These are phyloP conservation scores for Allantophomopsis cytisporea DNA, from an alignment of 2,329 filamentous ascomycete genomes.

Conservation along the genomic window DNA sequence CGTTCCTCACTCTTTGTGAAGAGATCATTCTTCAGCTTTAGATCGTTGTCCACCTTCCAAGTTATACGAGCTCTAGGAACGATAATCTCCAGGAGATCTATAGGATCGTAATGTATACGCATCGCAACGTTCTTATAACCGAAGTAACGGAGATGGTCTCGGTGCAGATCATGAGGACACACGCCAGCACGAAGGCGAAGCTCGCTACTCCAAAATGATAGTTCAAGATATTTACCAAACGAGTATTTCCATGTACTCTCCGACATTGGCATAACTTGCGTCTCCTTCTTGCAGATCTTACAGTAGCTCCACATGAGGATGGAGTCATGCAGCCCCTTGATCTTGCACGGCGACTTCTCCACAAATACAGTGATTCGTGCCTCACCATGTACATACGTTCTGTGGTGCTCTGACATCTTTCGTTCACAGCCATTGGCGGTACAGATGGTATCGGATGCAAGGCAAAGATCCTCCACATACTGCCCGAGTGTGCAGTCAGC, in stretches of 20 bases:
- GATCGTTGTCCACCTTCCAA: conserved; percentile 94
- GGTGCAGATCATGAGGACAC: conserved; percentile 85
- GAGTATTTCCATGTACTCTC: conserved; percentile 96
- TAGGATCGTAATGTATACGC: conserved; percentile 82
- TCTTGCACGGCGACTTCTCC: conserved; percentile 55
- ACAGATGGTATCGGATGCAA: conserved; percentile 64
- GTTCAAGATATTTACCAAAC: conserved; percentile 94
- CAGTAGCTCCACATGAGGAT: conserved; percentile 98
- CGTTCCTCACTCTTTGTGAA: conserved; percentile 71
- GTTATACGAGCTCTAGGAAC: conserved; percentile 83
- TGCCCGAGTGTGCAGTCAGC: conserved; percentile 89
- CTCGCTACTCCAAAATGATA: conserved; percentile 89
- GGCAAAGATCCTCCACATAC: conserved; percentile 84
- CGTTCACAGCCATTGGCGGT: conserved; percentile 75
- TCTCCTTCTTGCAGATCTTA: conserved; percentile 82
- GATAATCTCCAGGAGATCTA: conserved; percentile 87
- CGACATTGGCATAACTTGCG: conserved; percentile 82
- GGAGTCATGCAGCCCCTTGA: conserved; percentile 52
- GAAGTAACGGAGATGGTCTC: conserved; percentile 87
- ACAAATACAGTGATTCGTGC: conserved; percentile 87
- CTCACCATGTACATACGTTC: conserved; percentile 93
- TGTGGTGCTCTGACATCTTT: conserved; percentile 83
- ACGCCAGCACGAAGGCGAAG: conserved; percentile 60
- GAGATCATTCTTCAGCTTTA: conserved; percentile 85
- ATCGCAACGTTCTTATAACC: conserved; percentile 76